These are phyloP conservation scores for Begonia fuchsioides DNA, from an alignment of 306 rosid species.

Conservation along the genomic window DNA sequence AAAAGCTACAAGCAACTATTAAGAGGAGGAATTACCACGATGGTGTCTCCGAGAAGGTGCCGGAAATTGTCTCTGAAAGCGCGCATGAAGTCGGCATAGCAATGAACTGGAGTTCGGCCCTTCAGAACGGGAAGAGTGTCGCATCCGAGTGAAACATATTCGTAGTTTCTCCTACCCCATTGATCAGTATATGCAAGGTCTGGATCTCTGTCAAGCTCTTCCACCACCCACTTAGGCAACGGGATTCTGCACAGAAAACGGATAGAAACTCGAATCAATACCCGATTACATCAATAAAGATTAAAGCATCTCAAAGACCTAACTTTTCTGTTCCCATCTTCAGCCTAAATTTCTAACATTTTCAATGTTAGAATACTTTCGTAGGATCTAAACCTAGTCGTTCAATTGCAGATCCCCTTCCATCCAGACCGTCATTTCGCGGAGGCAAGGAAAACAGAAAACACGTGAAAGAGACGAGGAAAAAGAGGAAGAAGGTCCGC, in stretches of 20 bases:
- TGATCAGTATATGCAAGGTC: conserved; percentile 93
- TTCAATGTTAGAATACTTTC: too few species aligned
- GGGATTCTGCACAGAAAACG: conserved; percentile 58
- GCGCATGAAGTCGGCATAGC: conserved; percentile 90
- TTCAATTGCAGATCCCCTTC: too few species aligned
- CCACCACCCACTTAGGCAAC: conserved; percentile 78
- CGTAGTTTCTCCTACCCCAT: conserved; percentile 87
- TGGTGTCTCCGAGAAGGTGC: conserved; percentile 76
- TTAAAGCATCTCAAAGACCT: too few species aligned
- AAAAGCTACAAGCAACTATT: not conserved
- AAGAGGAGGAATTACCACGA: conserved; percentile 41
- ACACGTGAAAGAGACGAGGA: not conserved
- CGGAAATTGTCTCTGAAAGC: conserved; percentile 73
- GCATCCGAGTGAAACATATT: conserved; percentile 73
- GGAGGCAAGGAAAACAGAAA: not conserved
- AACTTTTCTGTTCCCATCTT: too few species aligned
- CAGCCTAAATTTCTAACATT: too few species aligned
- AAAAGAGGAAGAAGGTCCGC: conserved; percentile 12
- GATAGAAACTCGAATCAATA: too few species aligned
- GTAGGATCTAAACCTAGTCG: too few species aligned
- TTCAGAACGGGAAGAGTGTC: conserved; percentile 81
- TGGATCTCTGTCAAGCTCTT: conserved; percentile 56
- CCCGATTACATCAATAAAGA: too few species aligned
- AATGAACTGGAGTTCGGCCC: conserved; percentile 85
- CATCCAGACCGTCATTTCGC: too few species aligned